Conservation (phyloP, 2,329 filamentous ascomycete species). For the Mycosphaerella sp. region DNA sequence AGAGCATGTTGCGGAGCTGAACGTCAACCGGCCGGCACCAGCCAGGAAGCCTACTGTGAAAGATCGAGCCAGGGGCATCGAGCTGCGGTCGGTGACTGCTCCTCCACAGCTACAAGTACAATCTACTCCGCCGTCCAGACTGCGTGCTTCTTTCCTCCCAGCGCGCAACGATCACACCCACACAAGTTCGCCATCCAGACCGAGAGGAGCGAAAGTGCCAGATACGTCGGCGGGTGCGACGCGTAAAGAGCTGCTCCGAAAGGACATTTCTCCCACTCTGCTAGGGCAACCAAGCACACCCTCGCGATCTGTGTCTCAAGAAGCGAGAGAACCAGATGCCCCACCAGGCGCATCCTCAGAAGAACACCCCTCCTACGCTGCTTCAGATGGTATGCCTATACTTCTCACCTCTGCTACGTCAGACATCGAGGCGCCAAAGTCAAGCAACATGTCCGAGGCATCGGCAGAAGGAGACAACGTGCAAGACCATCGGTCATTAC, state of each 20-base stretch:
- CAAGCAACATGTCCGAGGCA: background rate
- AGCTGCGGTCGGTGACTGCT: conserved; percentile 32
- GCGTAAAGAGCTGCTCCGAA: background rate
- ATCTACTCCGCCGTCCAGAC: conserved; percentile 39
- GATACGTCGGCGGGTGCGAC: background rate
- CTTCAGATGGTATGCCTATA: background rate
- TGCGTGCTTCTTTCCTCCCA: conserved; percentile 13
- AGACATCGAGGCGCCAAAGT: conserved; percentile 4
- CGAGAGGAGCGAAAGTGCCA: background rate
- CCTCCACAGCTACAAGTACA: conserved; percentile 41
- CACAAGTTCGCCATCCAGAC: background rate
- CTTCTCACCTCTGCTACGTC: background rate
- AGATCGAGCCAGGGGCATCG: conserved; percentile 19
- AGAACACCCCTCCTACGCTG: background rate
- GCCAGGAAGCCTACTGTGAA: conserved; percentile 16
- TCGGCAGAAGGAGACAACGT: background rate
- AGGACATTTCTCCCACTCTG: background rate
- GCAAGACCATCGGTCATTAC: conserved; percentile 18
- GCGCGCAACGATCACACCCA: background rate
- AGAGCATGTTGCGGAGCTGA: conserved; percentile 15
- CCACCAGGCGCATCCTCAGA: background rate
- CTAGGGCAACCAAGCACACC: background rate
- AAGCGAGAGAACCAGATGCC: background rate
- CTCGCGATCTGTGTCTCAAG: background rate
- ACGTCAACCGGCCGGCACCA: conserved; percentile 14